phyloP scores from a whole-genome alignment of 106 monocot genomes.

The Platanthera zijinensis region DNA sequence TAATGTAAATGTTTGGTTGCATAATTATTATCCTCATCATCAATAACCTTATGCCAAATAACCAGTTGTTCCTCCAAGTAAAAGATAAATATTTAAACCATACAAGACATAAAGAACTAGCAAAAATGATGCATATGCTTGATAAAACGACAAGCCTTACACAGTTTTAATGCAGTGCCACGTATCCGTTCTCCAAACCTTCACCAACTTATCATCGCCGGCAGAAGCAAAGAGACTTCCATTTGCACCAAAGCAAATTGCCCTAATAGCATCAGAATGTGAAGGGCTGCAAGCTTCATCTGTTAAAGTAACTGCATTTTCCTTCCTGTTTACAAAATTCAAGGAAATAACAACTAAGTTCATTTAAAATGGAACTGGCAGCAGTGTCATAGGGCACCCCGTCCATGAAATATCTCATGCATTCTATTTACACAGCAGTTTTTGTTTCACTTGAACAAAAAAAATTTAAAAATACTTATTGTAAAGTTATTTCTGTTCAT shows the following conservation, averaged over 20 bases:
- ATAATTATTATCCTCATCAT: background rate
- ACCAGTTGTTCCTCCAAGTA: background rate
- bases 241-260: constrained; percentile 52
- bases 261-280: constrained; percentile 73
- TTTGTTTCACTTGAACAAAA: no score
- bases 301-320: constrained; percentile 34
- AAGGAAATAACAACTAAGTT: background rate
- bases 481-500: no score
- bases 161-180: constrained; percentile 66
- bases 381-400: no score
- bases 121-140: background rate
- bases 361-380: no score
- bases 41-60: background rate
- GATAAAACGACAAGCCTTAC: constrained; percentile 45
- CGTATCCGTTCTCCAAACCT: constrained; percentile 70
- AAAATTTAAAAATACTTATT: no score
- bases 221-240: constrained; percentile 79
- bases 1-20: background rate
- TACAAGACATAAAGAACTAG: background rate
- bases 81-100: background rate
- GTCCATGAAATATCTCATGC: no score
- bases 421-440: no score
- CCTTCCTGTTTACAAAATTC: constrained; percentile 24
- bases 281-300: constrained; percentile 39
- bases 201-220: constrained; percentile 91